phyloP scores from a whole-genome alignment of 257 asterid genomes.

The Solanum tarijense region DNA sequence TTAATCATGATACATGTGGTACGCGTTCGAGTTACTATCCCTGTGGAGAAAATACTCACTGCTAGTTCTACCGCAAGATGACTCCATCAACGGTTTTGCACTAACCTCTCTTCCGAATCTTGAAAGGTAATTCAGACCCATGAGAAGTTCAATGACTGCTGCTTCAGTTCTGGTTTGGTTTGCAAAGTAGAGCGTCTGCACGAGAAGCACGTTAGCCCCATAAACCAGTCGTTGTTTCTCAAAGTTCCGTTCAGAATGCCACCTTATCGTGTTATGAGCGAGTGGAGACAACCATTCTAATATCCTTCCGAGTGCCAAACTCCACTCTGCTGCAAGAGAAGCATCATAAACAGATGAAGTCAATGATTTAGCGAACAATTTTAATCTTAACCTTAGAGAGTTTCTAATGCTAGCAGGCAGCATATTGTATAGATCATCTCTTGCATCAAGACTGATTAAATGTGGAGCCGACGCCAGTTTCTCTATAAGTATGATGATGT shows the following conservation, averaged over 20 bases:
- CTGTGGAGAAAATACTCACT: constrained; percentile 19
- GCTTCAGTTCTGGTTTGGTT: constrained; percentile 47
- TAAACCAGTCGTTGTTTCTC: constrained; percentile 45
- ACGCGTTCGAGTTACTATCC: constrained; percentile 15
- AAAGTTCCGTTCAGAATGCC: constrained; percentile 69
- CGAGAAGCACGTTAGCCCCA: constrained; percentile 60
- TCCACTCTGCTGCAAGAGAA: constrained; percentile 54
- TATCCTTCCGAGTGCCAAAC: constrained; percentile 30
- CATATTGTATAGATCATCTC: constrained; percentile 75
- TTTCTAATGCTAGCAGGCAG: constrained; percentile 49
- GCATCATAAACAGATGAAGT: constrained; percentile 38
- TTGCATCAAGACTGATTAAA: constrained; percentile 50
- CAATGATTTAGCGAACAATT: constrained; percentile 13
- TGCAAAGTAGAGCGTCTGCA: constrained; percentile 79
- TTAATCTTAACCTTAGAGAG: constrained; percentile 38
- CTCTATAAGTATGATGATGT: constrained; percentile 48
- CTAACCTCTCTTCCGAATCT: constrained; percentile 34
- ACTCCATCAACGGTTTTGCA: constrained; percentile 30
- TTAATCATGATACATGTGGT: constrained; percentile 9
- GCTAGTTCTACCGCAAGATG: constrained; percentile 28
- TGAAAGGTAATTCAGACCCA: constrained; percentile 57
- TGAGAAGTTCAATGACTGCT: constrained; percentile 48
- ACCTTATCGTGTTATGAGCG: constrained; percentile 60
- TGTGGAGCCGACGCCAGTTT: constrained; percentile 59
- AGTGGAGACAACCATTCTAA: constrained; percentile 77